Conservation (phyloP, 805 yeast genomes). For the Myxozyma lipomycoides region DNA sequence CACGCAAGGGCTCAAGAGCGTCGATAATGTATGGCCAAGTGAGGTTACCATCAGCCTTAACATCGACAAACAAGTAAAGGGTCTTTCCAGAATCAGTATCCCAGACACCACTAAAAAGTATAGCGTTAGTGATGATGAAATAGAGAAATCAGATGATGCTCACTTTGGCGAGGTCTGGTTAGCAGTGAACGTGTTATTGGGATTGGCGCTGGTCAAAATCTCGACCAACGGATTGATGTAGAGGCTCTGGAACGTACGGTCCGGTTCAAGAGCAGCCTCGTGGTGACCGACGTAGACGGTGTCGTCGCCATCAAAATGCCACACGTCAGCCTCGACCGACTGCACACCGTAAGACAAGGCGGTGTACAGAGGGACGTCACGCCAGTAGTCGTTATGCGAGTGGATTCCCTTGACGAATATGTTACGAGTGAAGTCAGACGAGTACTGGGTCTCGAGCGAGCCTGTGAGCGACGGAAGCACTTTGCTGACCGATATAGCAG, state of each 20-base stretch:
- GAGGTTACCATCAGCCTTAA: slow-evolving; percentile 46
- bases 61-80: slow-evolving; percentile 59
- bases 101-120: slow-evolving; percentile 39
- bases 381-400: slow-evolving; percentile 54
- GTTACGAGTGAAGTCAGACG: slow-evolving; percentile 25
- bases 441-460: slow-evolving; percentile 14
- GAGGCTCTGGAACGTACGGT: slow-evolving; percentile 46
- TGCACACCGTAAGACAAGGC: slow-evolving; percentile 48
- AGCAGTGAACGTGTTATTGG: slow-evolving; percentile 25
- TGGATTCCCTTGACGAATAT: slow-evolving; percentile 45
- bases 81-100: slow-evolving; percentile 50
- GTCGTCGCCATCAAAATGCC: slow-evolving; percentile 43
- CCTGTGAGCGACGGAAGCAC: slow-evolving; percentile 13
- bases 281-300: slow-evolving; percentile 55
- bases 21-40: slow-evolving; percentile 48
- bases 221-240: slow-evolving; percentile 53
- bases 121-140: slow-evolving; percentile 28
- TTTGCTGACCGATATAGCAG: slow-evolving; percentile 18
- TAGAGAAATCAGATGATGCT: not conserved
- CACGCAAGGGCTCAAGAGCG: slow-evolving; percentile 47
- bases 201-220: slow-evolving; percentile 50
- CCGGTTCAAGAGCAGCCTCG: slow-evolving; percentile 44
- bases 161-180: slow-evolving; percentile 20
- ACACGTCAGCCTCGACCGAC: slow-evolving; percentile 55
- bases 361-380: slow-evolving; percentile 46